A percentile compares a stretch with the other conserved stretches of the same genome.
Evolutionary conservation across 1,139 yeast species (phyloP).

Genomic region (Scheffersomyces segobiensis): DNA sequence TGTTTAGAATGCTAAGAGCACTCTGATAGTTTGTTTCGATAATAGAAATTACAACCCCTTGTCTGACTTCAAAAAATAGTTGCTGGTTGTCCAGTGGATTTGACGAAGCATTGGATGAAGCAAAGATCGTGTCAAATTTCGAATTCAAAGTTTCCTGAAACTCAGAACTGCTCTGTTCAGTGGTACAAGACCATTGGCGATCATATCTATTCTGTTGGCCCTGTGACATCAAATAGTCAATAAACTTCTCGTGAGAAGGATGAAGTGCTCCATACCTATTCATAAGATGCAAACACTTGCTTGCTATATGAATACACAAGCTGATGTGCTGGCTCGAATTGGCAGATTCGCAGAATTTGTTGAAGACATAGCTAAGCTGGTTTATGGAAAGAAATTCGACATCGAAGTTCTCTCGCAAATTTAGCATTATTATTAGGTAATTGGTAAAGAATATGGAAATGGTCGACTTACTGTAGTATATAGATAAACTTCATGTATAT

Average conservation of each 20-base stretch:
- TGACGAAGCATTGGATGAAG: constrained; percentile 1
- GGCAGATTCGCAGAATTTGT: constrained; percentile 8
- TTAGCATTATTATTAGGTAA: not conserved
- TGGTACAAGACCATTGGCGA: not conserved
- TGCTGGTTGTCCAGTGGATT: constrained; percentile 5
- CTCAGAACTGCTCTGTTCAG: not conserved
- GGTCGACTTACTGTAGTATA: not conserved
- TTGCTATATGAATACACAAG: constrained; percentile 1
- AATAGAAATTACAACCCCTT: constrained; percentile 11
- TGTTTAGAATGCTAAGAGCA: constrained; percentile 19
- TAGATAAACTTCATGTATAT: not conserved
- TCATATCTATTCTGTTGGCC: constrained; percentile 4
- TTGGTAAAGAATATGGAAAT: not conserved
- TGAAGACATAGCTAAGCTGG: constrained; percentile 9
- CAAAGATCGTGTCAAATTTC: not conserved
- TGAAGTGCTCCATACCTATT: constrained; percentile 20
- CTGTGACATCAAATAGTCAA: constrained; percentile 8
- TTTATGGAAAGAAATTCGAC: constrained; percentile 11
- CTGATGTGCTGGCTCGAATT: constrained; percentile 5
- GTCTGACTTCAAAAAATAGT: constrained; percentile 7
- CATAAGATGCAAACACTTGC: constrained; percentile 17
- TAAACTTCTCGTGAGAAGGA: constrained; percentile 13
- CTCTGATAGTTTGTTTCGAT: constrained; percentile 21
- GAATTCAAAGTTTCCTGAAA: not conserved
- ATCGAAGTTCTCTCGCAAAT: constrained; percentile 1